phyloP scores from a whole-genome alignment of 495 filamentous ascomycete genomes.

The Aspergillus taichungensis region DNA sequence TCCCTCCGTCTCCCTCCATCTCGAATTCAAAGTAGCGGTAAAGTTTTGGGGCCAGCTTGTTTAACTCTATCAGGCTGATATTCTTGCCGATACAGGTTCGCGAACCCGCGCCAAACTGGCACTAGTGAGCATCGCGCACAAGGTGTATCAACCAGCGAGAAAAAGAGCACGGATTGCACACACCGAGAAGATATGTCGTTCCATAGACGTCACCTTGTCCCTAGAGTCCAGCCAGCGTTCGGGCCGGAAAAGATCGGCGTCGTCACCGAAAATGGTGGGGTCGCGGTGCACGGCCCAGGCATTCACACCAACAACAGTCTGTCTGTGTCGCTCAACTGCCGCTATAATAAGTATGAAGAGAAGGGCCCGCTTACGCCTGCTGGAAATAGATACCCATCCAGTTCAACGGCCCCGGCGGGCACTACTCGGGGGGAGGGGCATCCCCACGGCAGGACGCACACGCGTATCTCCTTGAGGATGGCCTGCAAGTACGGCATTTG shows the following conservation, averaged over 20 bases:
- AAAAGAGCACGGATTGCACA: not conserved
- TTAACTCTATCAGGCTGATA: constrained; percentile 24
- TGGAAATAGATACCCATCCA: constrained; percentile 17
- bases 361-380: constrained; percentile 15
- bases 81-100: constrained; percentile 30
- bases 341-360: not conserved
- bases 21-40: constrained; percentile 21
- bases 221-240: constrained; percentile 47
- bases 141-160: not conserved
- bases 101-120: constrained; percentile 24
- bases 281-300: constrained; percentile 55
- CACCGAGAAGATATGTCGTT: constrained; percentile 2
- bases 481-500: constrained; percentile 28
- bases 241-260: constrained; percentile 47
- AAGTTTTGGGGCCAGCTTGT: constrained; percentile 25
- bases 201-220: constrained; percentile 1
- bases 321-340: not conserved
- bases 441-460: constrained; percentile 47
- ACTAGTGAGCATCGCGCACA: not conserved
- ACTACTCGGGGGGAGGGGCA: constrained; percentile 28
- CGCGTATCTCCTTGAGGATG: constrained; percentile 36
- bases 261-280: constrained; percentile 48
- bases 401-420: constrained; percentile 16
- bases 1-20: constrained; percentile 10
- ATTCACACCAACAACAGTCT: constrained; percentile 47